Conservation (phyloP, 768 basidiomycete species). For the Hericium coralloides region DNA sequence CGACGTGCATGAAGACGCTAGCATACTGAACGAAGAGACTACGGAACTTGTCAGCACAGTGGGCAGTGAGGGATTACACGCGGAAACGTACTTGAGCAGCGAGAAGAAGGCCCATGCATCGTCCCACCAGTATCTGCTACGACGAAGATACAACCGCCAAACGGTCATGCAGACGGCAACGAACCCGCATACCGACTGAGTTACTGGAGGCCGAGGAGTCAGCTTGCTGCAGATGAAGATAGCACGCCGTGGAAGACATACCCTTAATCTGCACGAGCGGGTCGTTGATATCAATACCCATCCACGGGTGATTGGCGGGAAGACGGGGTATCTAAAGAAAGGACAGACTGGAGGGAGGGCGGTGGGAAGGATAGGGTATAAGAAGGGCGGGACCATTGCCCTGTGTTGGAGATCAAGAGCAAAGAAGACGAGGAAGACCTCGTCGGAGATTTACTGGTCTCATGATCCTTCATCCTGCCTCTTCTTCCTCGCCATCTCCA, state of each 20-base stretch:
- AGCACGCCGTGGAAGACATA: neutral
- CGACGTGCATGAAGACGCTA: constrained; percentile 20
- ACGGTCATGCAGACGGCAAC: constrained; percentile 17
- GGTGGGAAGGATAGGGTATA: no score
- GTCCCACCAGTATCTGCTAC: constrained; percentile 21
- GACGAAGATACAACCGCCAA: constrained; percentile 15
- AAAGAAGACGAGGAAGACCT: neutral
- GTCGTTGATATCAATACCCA: constrained; percentile 11
- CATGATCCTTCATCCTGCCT: no score
- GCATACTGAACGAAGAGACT: constrained; percentile 16
- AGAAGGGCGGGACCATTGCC: neutral
- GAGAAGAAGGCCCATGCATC: constrained; percentile 20
- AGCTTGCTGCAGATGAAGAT: neutral
- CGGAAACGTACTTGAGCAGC: constrained; percentile 8
- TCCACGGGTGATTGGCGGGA: neutral
- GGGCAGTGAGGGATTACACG: neutral
- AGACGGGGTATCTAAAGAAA: neutral
- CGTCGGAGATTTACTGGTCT: no score
- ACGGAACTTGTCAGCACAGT: neutral
- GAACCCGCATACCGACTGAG: constrained; percentile 17
- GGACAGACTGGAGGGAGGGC: no score
- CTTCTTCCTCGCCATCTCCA: no score
- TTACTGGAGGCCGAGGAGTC: constrained; percentile 9
- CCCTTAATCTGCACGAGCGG: constrained; percentile 13
- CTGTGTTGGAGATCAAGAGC: neutral